Conservation (phyloP, 768 basidiomycete species). For the Podaxis pistillaris region DNA sequence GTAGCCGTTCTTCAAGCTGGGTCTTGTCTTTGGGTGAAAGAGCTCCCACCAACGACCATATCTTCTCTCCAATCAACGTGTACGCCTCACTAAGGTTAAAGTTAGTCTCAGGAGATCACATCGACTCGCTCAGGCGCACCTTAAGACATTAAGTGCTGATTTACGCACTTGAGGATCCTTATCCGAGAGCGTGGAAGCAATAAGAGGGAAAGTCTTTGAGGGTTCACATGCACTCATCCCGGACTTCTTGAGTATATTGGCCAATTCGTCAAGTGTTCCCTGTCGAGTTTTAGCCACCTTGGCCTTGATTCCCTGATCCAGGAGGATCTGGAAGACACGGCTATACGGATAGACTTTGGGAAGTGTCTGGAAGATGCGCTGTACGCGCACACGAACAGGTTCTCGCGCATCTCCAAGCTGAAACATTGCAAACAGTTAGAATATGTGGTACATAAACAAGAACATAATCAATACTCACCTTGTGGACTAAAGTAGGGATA, state of each 20-base stretch:
- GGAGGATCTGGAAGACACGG: constrained; percentile 81
- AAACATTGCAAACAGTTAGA: constrained; percentile 7
- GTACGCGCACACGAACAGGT: constrained; percentile 73
- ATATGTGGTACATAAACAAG: neutral
- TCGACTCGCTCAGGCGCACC: constrained; percentile 44
- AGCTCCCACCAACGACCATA: constrained; percentile 76
- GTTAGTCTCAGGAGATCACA: constrained; percentile 12
- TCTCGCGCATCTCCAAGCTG: constrained; percentile 94
- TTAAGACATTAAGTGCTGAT: constrained; percentile 78
- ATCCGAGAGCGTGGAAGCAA: constrained; percentile 82
- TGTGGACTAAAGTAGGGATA: constrained; percentile 85
- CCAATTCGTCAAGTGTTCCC: constrained; percentile 82
- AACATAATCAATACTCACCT: constrained; percentile 47
- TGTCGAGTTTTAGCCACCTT: constrained; percentile 92
- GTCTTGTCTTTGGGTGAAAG: constrained; percentile 87
- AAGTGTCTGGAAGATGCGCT: constrained; percentile 80
- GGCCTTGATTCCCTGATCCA: constrained; percentile 86
- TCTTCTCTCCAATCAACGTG: constrained; percentile 77
- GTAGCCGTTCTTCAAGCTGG: constrained; percentile 86
- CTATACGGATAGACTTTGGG: constrained; percentile 93
- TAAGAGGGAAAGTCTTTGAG: constrained; percentile 70
- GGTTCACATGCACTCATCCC: constrained; percentile 84
- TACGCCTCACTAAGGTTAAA: constrained; percentile 68
- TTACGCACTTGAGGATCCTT: constrained; percentile 88
- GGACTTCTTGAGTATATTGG: constrained; percentile 71